Base-by-base conservation (phyloP, 2,329 filamentous ascomycete genomes). In the Mycogone perniciosa region DNA sequence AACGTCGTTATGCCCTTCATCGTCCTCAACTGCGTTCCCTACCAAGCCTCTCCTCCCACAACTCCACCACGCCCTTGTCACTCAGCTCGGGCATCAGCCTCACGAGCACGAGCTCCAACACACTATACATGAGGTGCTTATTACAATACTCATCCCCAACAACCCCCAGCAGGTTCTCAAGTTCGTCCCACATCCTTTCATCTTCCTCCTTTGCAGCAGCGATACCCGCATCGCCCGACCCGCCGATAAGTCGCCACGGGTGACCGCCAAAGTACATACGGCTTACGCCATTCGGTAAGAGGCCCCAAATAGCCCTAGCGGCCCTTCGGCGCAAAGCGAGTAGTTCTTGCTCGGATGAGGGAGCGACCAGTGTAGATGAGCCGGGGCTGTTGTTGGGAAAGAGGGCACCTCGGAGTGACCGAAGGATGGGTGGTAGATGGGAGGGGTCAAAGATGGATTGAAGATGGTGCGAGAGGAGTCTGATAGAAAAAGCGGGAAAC, bases 131-230 rank as follows among this genome's bases (percentile, higher is more conserved):
- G 31, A 97, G 73, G 70, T 96, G 90, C 71, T 91, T 95, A 71
- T 99, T 99, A 70, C 90, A 86, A 70, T 96, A 96, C 46, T 79
- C 75, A 68, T 96, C 90, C 11, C 80, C 81, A 58, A 96, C 85
- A 35, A 91, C 74, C 60, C 86, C 82, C 43, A 97, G 74, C 42
- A 90, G 73, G 29, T 79, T 71, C 62, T 84, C 81, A 56, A 89
- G 77, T 59, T 85, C 78, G 54, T 71, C 67, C 41, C 82, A 68
- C 52, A 82, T 73, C 44, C 40, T 44, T 37, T 59, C 56, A 11
- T 69, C 71, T 55, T 72, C 69, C 47, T 62, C 59, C 34, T 60
- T 47, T 27, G 27, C 10, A 10, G 30, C 47, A 11, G 13, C 34
- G 8, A 31, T 31, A 30, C 29, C 48, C 45, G 41, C 58, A 30